Evolutionary conservation across 176 grass and related monocot species (phyloP), one percentile per base, ranked within the genome.

Genomic region (Musa acuminata): DNA sequence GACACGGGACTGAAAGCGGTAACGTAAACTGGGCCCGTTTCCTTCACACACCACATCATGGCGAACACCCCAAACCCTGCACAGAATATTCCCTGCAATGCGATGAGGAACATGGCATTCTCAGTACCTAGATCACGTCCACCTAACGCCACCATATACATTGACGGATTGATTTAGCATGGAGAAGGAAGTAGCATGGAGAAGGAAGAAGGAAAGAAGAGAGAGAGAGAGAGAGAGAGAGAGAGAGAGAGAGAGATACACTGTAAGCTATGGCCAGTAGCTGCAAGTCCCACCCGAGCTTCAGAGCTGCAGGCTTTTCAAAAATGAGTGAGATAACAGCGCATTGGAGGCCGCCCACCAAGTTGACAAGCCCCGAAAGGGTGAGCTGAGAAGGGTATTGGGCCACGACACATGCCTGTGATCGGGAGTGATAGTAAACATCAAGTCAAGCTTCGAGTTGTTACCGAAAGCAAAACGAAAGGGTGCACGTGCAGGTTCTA

Each of bases 41-140:
- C 77, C 65, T 79, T 57, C 17, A 53, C 24, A 13, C 77, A 79
- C 77, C 77, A 79, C 77, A 79, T 69, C 11, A 14, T 55, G 23
- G 13, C 3, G 64, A 79, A 70, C 9, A 70, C 1, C 13, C 51
- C 65, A 1, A 79, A 55, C 5, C 77, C 77, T 1, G 64, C 20
- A 16, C 64, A 69, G 20, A 79, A 35, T 48, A 79, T 21, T 29
- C 77, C 77, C 77, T 79, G 62, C 21, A n/a, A 49, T 17, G n/a
- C 52, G 7, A 75, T 48, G 26, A 27, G 26, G 26, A 27, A 27
- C 35, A 29, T 3, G 35, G 4, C 35, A 43, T 6, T 43, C 35
- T 43, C 35, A 43, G 35, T 43, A 43, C 4, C 35, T 43, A 6
- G 5, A 43, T 43, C 35, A 43, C 35, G 35, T 43, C 35, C 35